phyloP scores from a whole-genome alignment of 1,284 basidiomycete species.

The Porogramme epimiltina region DNA sequence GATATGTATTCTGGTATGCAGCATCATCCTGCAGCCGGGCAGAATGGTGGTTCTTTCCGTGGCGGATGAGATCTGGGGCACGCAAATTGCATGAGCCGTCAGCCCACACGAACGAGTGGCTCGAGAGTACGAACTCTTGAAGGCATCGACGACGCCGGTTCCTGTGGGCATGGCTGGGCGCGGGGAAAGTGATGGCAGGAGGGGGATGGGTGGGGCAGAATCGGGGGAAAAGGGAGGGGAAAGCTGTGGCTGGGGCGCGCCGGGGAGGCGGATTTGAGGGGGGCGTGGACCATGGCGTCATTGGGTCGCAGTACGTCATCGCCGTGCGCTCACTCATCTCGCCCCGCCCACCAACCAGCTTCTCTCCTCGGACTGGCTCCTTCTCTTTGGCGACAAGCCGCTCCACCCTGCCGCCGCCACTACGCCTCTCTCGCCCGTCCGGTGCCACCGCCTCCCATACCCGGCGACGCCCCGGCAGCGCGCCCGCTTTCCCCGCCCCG shows the following conservation, averaged over 20 bases:
- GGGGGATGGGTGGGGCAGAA: background rate
- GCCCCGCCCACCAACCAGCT: constrained; percentile 1
- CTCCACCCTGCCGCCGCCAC: background rate
- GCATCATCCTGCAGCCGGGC: constrained; percentile 35
- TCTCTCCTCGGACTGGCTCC: too few species aligned
- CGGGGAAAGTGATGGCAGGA: constrained; percentile 3
- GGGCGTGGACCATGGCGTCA: constrained; percentile 23
- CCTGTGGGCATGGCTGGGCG: constrained; percentile 32
- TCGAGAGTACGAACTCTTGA: constrained; percentile 31
- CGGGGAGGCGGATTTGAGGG: constrained; percentile 18
- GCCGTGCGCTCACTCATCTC: constrained; percentile 7
- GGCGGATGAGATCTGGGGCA: constrained; percentile 74
- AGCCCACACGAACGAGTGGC: constrained; percentile 2
- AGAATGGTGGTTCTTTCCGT: constrained; percentile 72
- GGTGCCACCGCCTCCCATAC: background rate
- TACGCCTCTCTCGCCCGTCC: background rate
- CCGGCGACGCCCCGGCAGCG: background rate
- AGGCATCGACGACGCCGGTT: constrained; percentile 37
- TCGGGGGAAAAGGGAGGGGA: constrained; percentile 3
- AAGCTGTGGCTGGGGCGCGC: constrained; percentile 1
- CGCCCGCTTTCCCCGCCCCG: too few species aligned
- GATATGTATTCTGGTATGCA: constrained; percentile 27
- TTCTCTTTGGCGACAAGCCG: too few species aligned
- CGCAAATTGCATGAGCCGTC: constrained; percentile 9
- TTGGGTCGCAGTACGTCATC: constrained; percentile 19